Evolutionary conservation across 208 protist species (phyloP).

Genomic region (Histomonas meleagridis): DNA sequence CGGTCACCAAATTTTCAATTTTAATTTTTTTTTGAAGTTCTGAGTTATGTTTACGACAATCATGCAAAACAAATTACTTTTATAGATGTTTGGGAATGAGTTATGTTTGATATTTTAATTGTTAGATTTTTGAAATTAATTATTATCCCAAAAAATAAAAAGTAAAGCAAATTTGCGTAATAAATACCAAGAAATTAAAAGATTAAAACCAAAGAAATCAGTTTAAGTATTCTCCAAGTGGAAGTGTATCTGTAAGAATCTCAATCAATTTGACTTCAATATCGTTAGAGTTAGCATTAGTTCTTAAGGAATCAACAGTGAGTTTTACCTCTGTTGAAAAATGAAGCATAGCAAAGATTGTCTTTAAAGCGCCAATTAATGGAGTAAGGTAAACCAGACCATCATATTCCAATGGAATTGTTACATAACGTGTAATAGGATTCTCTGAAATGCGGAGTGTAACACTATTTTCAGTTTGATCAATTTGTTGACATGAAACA

Average conservation of each 20-base stretch:
- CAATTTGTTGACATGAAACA: background rate
- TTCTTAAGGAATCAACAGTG: background rate
- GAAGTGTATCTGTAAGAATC: slow-evolving; percentile 6
- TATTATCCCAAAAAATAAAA: too few species aligned
- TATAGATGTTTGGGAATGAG: too few species aligned
- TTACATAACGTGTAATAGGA: slow-evolving; percentile 20
- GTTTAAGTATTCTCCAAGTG: slow-evolving; percentile 20
- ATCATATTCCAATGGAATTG: background rate
- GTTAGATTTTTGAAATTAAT: too few species aligned
- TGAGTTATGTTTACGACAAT: too few species aligned
- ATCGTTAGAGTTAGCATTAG: background rate
- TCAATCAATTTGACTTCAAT: slow-evolving; percentile 29
- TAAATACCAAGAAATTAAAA: too few species aligned
- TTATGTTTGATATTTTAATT: too few species aligned
- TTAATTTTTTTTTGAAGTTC: too few species aligned
- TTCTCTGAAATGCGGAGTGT: background rate
- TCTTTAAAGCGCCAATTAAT: background rate
- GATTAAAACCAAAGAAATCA: too few species aligned
- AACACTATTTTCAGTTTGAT: background rate
- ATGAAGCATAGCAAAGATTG: background rate
- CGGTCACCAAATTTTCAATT: too few species aligned
- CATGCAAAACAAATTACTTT: too few species aligned
- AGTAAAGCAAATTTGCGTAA: too few species aligned
- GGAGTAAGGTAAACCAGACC: background rate
- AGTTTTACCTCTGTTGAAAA: slow-evolving; percentile 7